Conservation (phyloP, 2,329 filamentous ascomycete species). For the Xylaria sp. region DNA sequence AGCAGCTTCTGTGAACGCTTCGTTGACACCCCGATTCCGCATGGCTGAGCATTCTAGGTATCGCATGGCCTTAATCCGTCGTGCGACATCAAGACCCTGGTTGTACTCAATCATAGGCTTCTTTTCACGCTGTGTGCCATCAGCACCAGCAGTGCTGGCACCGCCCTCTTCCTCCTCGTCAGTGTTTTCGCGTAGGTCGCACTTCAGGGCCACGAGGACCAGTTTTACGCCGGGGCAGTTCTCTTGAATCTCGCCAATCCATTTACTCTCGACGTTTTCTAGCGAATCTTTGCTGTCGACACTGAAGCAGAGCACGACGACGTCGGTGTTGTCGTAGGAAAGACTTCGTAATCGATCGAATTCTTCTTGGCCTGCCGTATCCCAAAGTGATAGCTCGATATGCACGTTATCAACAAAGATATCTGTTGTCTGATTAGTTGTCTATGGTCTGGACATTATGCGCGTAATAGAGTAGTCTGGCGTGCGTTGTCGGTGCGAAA, state of each 20-base stretch:
- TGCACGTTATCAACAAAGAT: constrained; percentile 98
- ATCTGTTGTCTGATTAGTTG: constrained; percentile 63
- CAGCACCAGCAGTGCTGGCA: constrained; percentile 53
- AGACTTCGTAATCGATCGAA: constrained; percentile 95
- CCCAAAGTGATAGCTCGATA: constrained; percentile 97
- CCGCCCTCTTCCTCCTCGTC: constrained; percentile 73
- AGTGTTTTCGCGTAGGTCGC: constrained; percentile 85
- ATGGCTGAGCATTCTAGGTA: constrained; percentile 99
- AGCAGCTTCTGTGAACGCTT: constrained; percentile 97
- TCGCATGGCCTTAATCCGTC: constrained; percentile 89
- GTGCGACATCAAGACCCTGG: constrained; percentile 88
- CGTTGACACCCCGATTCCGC: constrained; percentile 97
- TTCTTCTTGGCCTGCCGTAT: constrained; percentile 98
- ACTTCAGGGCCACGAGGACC: constrained; percentile 95
- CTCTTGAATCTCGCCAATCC: constrained; percentile 97
- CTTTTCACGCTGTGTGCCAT: constrained; percentile 64
- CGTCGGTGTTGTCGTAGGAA: constrained; percentile 96
- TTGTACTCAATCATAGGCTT: constrained; percentile 87
- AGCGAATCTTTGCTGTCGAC: constrained; percentile 96
- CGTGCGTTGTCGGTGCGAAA: background rate
- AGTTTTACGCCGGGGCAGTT: constrained; percentile 96
- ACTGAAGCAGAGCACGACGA: constrained; percentile 99
- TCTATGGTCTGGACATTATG: background rate
- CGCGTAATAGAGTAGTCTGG: background rate
- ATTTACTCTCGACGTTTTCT: constrained; percentile 98